Base-by-base conservation (phyloP, 1,284 basidiomycete species). In the Trichosporon inkin region DNA sequence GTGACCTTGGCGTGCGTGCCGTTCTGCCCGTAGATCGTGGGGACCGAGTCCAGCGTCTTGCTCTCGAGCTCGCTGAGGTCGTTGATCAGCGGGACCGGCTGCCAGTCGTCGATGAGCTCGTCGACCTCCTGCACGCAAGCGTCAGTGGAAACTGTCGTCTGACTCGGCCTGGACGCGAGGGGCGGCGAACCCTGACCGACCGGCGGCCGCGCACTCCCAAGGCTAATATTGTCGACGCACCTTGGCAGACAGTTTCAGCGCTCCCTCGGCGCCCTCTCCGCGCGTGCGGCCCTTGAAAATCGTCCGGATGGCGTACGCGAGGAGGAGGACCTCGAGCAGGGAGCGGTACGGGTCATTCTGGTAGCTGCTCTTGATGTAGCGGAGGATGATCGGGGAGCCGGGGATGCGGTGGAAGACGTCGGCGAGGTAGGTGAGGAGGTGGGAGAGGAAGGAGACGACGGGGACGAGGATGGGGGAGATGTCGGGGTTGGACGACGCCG, bases 31-130 rank as follows among this genome's bases (percentile, higher is more conserved):
- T 86, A 76, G 67, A 97, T 85, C 67, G 92, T 77, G 6, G 93
- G 92, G 0, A 94, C 83, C 1, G 85, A 83, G 20, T 81, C 83
- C 20, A 95, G 82, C 61, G 93, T 88, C 36, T 83, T 80, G 58
- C 85, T 81, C 70, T 93, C 90, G 5, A 72, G 77, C 13, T 81
- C 80, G 51, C 89, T 81, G 35, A 83, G 82, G 8, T 68, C 69
- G 16, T 74, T 67, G 6, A 84, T 87, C 3, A 99, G 83, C 13
- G 91, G 87, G 66, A 94, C 90, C 0, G 96, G 96, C 10, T 82
- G 82, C 90, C 94, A 99, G 75, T 99, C 96, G 60, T 90, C 87
- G 1, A 99, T 91, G 38, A 99, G 84, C 70, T 99, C 95, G 74
- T 97, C 88, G 61, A 98, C 88, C 86, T 99, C 96, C 91, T 96